These are phyloP conservation scores for Kwoniella sp. DNA, from an alignment of 768 basidiomycete genomes.

Conservation along the genomic window DNA sequence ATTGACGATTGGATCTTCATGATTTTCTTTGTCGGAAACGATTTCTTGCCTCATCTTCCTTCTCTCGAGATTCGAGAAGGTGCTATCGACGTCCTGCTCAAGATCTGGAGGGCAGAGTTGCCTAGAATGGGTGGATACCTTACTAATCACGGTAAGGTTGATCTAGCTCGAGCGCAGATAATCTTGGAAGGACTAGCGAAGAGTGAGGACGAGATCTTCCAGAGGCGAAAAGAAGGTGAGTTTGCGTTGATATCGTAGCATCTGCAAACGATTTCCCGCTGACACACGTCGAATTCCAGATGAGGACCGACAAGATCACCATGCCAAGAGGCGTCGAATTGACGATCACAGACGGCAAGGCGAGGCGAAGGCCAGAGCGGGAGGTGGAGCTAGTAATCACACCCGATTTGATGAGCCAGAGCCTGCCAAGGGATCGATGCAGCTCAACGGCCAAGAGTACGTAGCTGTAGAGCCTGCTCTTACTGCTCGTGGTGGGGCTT, in stretches of 20 bases:
- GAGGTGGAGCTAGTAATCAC: slow-evolving; percentile 6
- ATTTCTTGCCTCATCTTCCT: slow-evolving; percentile 81
- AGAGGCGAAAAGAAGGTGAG: slow-evolving; percentile 85
- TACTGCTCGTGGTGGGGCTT: slow-evolving; percentile 36
- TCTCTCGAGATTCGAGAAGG: slow-evolving; percentile 99
- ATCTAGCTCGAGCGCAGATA: slow-evolving; percentile 81
- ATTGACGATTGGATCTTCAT: slow-evolving; percentile 99
- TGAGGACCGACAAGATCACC: slow-evolving; percentile 90
- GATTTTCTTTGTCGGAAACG: slow-evolving; percentile 99
- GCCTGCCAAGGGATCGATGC: slow-evolving; percentile 32
- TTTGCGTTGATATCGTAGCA: too few relatives aligned
- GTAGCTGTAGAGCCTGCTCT: slow-evolving; percentile 49
- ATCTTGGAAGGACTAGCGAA: slow-evolving; percentile 94
- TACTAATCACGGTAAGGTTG: slow-evolving; percentile 87
- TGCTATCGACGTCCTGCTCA: slow-evolving; percentile 93
- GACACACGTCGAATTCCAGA: slow-evolving; percentile 59
- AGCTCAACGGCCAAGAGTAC: slow-evolving; percentile 52
- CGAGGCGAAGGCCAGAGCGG: slow-evolving; percentile 31
- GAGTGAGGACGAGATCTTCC: slow-evolving; percentile 94
- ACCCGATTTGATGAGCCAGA: slow-evolving; percentile 32
- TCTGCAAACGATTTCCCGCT: too few relatives aligned
- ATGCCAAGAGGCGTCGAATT: slow-evolving; percentile 81
- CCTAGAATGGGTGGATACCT: slow-evolving; percentile 96
- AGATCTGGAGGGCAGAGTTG: slow-evolving; percentile 92
- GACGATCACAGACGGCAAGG: slow-evolving; percentile 60